Conservation (phyloP, 805 yeast genomes). For the Wickerhamiella nectarea region DNA sequence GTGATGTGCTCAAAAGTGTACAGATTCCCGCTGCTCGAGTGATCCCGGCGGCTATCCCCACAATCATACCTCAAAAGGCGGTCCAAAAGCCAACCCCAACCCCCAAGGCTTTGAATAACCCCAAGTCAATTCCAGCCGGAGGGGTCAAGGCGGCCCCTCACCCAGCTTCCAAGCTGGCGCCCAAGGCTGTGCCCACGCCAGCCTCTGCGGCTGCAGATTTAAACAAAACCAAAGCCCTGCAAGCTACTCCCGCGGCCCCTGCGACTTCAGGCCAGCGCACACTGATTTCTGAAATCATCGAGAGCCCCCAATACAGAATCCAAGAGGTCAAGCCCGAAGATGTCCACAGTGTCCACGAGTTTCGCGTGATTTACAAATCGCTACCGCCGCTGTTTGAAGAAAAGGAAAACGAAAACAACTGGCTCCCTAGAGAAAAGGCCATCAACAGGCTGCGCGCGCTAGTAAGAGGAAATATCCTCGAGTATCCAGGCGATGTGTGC, state of each 20-base stretch:
- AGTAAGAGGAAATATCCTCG: constrained; percentile 40
- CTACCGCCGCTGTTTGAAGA: constrained; percentile 38
- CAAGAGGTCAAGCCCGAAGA: constrained; percentile 30
- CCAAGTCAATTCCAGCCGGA: too few species aligned
- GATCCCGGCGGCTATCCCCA: too few species aligned
- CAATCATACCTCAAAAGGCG: too few species aligned
- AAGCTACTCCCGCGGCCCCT: too few species aligned
- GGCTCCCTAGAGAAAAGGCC: constrained; percentile 58
- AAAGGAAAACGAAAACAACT: constrained; percentile 77
- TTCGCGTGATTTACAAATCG: constrained; percentile 23
- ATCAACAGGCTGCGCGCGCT: constrained; percentile 45
- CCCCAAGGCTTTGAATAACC: too few species aligned
- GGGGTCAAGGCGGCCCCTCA: too few species aligned
- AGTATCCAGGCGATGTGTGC: constrained; percentile 26
- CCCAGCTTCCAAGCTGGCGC: too few species aligned
- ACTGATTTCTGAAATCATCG: constrained; percentile 8
- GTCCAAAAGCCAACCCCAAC: too few species aligned
- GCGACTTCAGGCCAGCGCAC: too few species aligned
- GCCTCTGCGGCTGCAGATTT: too few species aligned
- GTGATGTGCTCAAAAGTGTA: not conserved
- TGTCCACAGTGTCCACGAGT: constrained; percentile 22
- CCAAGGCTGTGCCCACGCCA: too few species aligned
- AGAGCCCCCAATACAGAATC: constrained; percentile 23
- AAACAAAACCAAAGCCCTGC: too few species aligned
- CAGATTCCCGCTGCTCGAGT: constrained; percentile 16